Percentiles rank a stretch among this genome's conserved stretches.
These are phyloP conservation scores for Pythium grandisporangium DNA, from an alignment of 352 stramenopile genomes.

Conservation along the genomic window DNA sequence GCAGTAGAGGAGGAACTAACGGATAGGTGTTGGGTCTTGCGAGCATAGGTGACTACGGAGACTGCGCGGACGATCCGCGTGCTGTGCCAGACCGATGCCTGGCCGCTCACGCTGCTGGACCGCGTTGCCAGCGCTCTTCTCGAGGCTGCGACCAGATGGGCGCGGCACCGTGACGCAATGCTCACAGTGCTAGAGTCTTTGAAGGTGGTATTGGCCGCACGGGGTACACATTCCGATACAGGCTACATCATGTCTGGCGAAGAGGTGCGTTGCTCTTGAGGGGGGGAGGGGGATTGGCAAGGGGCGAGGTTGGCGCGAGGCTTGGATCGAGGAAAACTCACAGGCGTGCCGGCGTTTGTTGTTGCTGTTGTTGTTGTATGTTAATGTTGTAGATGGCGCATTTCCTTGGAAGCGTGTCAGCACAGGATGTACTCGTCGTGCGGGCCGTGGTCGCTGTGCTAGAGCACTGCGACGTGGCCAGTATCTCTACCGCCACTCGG, in stretches of 20 bases:
- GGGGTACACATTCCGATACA: not conserved
- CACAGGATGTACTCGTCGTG: not conserved
- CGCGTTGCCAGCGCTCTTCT: slow-evolving; percentile 27
- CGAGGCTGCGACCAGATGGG: slow-evolving; percentile 20
- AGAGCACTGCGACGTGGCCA: not conserved
- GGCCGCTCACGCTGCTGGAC: slow-evolving; percentile 6
- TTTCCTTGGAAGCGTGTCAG: slow-evolving; percentile 7
- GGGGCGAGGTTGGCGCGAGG: too few species aligned
- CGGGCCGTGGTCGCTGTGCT: not conserved
- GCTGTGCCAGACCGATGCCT: slow-evolving; percentile 10
- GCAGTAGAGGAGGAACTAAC: not conserved
- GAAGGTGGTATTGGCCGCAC: not conserved
- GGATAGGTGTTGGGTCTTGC: not conserved
- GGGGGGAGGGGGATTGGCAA: too few species aligned
- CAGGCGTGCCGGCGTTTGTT: too few species aligned
- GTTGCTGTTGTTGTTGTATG: not conserved
- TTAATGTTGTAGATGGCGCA: slow-evolving; percentile 4
- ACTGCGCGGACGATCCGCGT: slow-evolving; percentile 31
- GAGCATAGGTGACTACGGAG: slow-evolving; percentile 25
- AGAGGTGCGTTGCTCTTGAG: slow-evolving; percentile 21
- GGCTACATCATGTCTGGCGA: slow-evolving; percentile 18
- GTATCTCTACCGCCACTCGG: slow-evolving; percentile 1
- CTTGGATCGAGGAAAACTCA: too few species aligned
- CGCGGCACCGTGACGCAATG: not conserved
- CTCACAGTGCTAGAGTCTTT: not conserved